Evolutionary conservation across 1,284 basidiomycete genomes (phyloP), one percentile per base, ranked within the genome.

Genomic region (Cerioporus squamosus): DNA sequence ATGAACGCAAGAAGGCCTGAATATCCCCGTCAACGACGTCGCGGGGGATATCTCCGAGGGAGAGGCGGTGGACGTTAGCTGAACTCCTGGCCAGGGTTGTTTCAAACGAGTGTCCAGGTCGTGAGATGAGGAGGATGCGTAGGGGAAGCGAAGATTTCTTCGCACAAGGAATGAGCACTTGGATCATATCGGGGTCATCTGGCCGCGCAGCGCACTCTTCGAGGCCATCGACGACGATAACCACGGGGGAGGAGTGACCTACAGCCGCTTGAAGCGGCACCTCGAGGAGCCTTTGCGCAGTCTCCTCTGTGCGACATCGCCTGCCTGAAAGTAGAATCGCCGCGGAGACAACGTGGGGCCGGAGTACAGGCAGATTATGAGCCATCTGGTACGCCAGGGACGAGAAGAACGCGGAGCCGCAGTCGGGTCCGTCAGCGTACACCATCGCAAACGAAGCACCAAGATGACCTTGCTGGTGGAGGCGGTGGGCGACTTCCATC

Each of bases 361-460:
- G 33, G 12, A 51, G 23, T 1, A 20, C 31, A 1, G 12, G 20
- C 12, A 45, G 47, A n/a, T 40, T 45, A 9, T 46, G 31, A 9
- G 57, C 57, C 10, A 61, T 29, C 39, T 61, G 55, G 24, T 53
- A 52, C 4, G 55, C 59, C 7, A 61, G 39, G 10, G 52, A 55
- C 1, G 55, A 49, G 42, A 57, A 57, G 36, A 57, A 51, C 22
- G 51, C 44, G 14, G 51, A 43, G 9, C 51, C 51, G 33, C 36
- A 43, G 26, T 45, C 26, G 2, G 31, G 22, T 23, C n/a, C 14
- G 43, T 51, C 18, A 20, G 12, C 7, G n/a, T 15, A 53, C 3
- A 38, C 23, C 44, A 60, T 61, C 49, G 54, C 58, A 42, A 61
- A 64, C 31, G 62, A 58, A 14, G 55, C 52, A 6, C 59, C 62